Evolutionary conservation across 768 basidiomycete genomes (phyloP), one percentile per base, ranked within the genome.

Genomic region (Rhizopogon roseolus): DNA sequence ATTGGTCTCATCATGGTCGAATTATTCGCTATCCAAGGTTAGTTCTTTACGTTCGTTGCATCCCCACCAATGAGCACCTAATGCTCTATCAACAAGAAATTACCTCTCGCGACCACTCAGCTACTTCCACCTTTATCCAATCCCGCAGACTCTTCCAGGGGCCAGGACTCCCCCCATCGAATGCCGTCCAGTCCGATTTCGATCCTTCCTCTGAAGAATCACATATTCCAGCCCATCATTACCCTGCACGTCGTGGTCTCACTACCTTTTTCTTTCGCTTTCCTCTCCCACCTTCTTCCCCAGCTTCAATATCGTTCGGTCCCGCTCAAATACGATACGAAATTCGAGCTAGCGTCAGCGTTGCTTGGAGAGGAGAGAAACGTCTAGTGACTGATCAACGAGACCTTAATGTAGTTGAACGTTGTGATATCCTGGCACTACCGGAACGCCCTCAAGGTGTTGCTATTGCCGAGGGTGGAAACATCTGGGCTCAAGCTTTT

Each of bases 191-290:
- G 52, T 76, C 81, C 1, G 77, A 85, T 64, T 40, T 66, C 52
- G 6, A 45, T 43, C 79, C 84, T 2, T 63, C 71, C 5, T 76
- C 81, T 14, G 85, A 79, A 1, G 81, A 84, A 54, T 77, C 81
- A 1, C 76, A 76, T 0, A 68, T 93, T 3, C 89, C 89, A 0
- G 73, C 76, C 0, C 69, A 82, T 49, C 85, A 91, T 63, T 76
- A 84, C 64, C 81, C 82, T 54, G 91, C 89, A 6, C 81, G 85
- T n/a, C 80, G 82, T 41, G 90, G 90, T 0, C 73, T 76, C 36
- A 88, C 89, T 0, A 88, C 86, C 0, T 93, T 93, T 70, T 76
- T 90, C 48, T 93, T 92, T 67, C 81, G 78, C n/a, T 80, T 93
- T 46, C 86, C 85, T 7, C 59, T 91, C 5, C 90, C 89, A 3